These are phyloP conservation scores for Escovopsis sp. DNA, from an alignment of 2,329 filamentous ascomycete species.

Conservation along the genomic window DNA sequence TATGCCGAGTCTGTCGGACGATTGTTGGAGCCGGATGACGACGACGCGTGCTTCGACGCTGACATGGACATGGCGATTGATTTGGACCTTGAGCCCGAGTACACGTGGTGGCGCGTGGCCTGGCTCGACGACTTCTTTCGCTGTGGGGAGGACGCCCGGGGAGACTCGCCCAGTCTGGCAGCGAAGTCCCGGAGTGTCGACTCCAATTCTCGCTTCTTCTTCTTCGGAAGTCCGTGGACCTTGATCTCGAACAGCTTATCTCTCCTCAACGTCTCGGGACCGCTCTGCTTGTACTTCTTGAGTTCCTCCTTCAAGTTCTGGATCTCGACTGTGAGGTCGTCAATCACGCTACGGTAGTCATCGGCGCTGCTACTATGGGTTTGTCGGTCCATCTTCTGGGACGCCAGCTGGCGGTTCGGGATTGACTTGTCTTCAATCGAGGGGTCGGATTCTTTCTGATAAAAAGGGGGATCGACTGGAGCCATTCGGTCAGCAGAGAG, in stretches of 20 bases:
- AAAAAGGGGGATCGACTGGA: conserved; percentile 38
- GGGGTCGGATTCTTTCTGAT: conserved; percentile 35
- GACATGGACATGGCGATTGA: conserved; percentile 16
- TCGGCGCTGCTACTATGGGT: conserved; percentile 48
- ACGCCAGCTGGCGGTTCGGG: conserved; percentile 10
- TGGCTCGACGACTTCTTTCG: conserved; percentile 26
- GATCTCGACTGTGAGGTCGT: conserved; percentile 75
- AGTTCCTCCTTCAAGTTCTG: conserved; percentile 61
- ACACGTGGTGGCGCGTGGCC: conserved; percentile 20
- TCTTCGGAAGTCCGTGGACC: conserved; percentile 54
- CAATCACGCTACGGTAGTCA: conserved; percentile 70
- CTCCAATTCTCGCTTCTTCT: conserved; percentile 65
- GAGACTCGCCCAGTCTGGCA: conserved; percentile 40
- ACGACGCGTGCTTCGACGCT: conserved; percentile 34
- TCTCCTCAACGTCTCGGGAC: conserved; percentile 49
- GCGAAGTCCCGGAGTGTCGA: conserved; percentile 57
- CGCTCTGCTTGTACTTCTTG: conserved; percentile 52
- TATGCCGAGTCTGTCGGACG: conserved; percentile 46
- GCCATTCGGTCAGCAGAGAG: conserved; percentile 2
- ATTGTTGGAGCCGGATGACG: conserved; percentile 36
- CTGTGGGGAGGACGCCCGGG: conserved; percentile 24
- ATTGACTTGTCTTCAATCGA: conserved; percentile 29
- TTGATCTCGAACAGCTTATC: conserved; percentile 76
- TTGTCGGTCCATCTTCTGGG: conserved; percentile 14
- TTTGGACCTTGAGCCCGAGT: conserved; percentile 23